Base-by-base conservation (phyloP, 192 early-diverging fungal genomes). In the Rhizoclosmatium sp. region DNA sequence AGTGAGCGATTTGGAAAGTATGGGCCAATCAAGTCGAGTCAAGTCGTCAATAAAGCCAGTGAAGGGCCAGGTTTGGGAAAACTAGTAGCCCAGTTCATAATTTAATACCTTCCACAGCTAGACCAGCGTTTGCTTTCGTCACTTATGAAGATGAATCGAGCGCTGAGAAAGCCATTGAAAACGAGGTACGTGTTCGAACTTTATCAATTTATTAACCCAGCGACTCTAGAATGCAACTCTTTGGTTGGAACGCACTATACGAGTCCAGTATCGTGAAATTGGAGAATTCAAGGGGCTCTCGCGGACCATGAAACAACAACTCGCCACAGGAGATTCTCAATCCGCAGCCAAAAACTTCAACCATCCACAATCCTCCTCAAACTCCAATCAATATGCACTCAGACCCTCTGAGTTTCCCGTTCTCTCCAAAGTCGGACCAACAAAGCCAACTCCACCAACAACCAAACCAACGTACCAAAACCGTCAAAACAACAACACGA, bases 101-200 rank as follows among this genome's bases (percentile, higher is more conserved):
- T 62, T 47, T 19, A 7, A 47, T 44, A 54, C 56, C 65, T 76
- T 71, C 45, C 45, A 69, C 7, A 7, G 65, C 78, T 14, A 45
- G 86, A n/a, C 83, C 81, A 0, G 87, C 88, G 0, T 93, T 91
- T 82, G 93, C 92, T 1, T 93, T 93, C 71, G 87, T 93, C 48
- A 86, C 87, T 40, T 93, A 80, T 77, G 70, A 74, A 7, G 71
- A 87, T 39, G 89, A 89, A 54, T 75, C 76, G 12, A 76, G 82
- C 41, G 85, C 91, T 2, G 71, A 75, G 19, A 16, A 66, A 1
- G 92, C 91, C 0, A 88, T 93, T 75, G 82, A 84, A 4, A 42
- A 80, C 3, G 90, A 92, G 81, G 91, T 85, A 69, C 40, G 19
- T 62, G 14, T 39, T 3, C 75, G 1, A 65, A 40, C 47, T 42